Evolutionary conservation across 257 asterid species (phyloP).

Genomic region (Solanum ahanhuiri): DNA sequence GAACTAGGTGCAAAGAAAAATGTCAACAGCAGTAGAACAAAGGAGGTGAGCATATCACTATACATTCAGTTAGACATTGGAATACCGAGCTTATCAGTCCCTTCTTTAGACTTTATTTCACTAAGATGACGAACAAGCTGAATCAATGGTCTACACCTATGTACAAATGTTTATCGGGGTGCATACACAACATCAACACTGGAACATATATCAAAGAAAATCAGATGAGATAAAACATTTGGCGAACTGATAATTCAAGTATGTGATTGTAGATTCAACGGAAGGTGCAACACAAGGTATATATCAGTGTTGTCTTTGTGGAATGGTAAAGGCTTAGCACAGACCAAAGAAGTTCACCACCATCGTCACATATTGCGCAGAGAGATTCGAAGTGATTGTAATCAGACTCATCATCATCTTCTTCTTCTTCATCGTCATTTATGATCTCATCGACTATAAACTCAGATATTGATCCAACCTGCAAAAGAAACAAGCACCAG

Average conservation of each 20-base stretch:
- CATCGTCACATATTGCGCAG: slow-evolving; percentile 75
- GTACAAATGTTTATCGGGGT: not conserved
- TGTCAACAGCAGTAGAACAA: not conserved
- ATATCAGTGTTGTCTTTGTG: not conserved
- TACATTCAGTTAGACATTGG: not conserved
- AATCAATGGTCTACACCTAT: not conserved
- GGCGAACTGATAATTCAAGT: not conserved
- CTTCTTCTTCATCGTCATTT: slow-evolving; percentile 30
- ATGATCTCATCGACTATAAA: slow-evolving; percentile 47
- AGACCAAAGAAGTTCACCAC: slow-evolving; percentile 49
- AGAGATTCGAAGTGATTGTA: slow-evolving; percentile 50
- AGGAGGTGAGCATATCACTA: not conserved
- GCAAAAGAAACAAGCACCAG: slow-evolving; percentile 8
- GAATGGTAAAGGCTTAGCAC: not conserved
- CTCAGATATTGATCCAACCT: slow-evolving; percentile 35
- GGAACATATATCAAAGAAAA: not conserved
- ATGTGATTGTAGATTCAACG: not conserved
- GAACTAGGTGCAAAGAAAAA: not conserved
- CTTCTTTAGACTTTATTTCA: not conserved
- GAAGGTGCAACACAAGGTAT: not conserved
- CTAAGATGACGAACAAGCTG: not conserved
- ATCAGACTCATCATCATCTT: slow-evolving; percentile 27
- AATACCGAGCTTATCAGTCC: not conserved
- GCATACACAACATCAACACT: not conserved
- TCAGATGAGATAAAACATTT: not conserved